Evolutionary conservation across 371 early-diverging fungal genomes (phyloP), one percentile per base, ranked within the genome.

Genomic region (Mucor indicus): DNA sequence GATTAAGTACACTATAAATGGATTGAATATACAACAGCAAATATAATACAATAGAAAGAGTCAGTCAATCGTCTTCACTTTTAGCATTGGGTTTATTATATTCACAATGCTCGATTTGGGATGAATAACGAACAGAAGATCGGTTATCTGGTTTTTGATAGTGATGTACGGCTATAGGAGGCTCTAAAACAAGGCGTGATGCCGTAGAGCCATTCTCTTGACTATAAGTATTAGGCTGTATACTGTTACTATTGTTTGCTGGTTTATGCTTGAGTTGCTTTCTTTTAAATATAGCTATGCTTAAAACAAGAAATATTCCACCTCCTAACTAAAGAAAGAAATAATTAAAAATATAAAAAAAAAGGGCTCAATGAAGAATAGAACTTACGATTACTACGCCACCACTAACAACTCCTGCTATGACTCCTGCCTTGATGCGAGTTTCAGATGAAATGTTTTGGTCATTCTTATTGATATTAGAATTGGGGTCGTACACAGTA

Each of bases 381-480:
- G 29, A 16, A 44, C 63, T 56, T 59, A 67, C 67, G 19, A 55
- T 58, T 5, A 69, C 69, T 1, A 69, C 70, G 12, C 58, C 56
- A 2, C 60, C 70, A 45, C 66, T 62, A 10, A 69, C 53, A 10
- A 63, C 61, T 4, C 70, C 70, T n/a, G 69, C 64, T n/a, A 61
- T 55, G 9, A 64, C 49, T 15, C 69, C 69, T 30, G 61, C 64
- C 21, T 50, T 57, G 4, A 68, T 53, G 27, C 50, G 48, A 24
- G 50, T 46, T 22, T 54, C 49, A 12, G 60, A 31, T 5, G 50
- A 48, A 19, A 30, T 22, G 6, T 48, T 22, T 41, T 22, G 19
- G 5, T 30, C 37, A 2, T 49, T 31, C 17, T 37, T 33, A 23
- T 23, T 27, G 15, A 20, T 46, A 3, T 22, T 24, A 13, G 41